Percentiles rank a stretch among this genome's conserved stretches.
phyloP scores from a whole-genome alignment of 164 flowering plant species.

The Annona squamosa region DNA sequence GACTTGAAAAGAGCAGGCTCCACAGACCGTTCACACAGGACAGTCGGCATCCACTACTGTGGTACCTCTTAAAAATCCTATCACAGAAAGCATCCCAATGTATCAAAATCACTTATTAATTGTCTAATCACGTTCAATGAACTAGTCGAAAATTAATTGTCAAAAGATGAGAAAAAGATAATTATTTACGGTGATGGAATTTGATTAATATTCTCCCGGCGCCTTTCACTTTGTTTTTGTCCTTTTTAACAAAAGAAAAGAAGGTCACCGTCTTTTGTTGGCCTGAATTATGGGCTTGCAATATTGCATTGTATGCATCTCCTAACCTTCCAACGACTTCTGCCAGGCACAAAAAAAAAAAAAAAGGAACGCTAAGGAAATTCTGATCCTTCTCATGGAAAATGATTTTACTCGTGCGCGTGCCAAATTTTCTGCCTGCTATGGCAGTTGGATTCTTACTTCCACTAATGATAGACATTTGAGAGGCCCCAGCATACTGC shows the following conservation, averaged over 20 bases:
- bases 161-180: neutral
- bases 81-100: neutral
- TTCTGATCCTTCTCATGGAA: neutral
- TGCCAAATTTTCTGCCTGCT: neutral
- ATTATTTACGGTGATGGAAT: neutral
- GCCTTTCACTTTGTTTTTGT: neutral
- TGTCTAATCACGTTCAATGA: neutral
- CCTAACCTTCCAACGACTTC: neutral
- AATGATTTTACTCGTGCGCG: neutral
- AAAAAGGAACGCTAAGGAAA: neutral
- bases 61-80: neutral
- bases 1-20: no score
- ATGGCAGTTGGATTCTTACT: neutral
- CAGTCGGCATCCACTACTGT: neutral
- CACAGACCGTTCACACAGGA: no score
- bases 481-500: neutral
- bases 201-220: neutral
- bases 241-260: neutral
- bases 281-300: constrained; percentile 5
- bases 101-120: neutral
- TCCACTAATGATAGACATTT: neutral
- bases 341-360: neutral
- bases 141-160: neutral
- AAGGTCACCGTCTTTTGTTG: neutral
- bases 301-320: neutral